Evolutionary conservation across 371 early-diverging fungal genomes (phyloP), one percentile per base, ranked within the genome.

Genomic region (Apophysomyces trapeziformis): DNA sequence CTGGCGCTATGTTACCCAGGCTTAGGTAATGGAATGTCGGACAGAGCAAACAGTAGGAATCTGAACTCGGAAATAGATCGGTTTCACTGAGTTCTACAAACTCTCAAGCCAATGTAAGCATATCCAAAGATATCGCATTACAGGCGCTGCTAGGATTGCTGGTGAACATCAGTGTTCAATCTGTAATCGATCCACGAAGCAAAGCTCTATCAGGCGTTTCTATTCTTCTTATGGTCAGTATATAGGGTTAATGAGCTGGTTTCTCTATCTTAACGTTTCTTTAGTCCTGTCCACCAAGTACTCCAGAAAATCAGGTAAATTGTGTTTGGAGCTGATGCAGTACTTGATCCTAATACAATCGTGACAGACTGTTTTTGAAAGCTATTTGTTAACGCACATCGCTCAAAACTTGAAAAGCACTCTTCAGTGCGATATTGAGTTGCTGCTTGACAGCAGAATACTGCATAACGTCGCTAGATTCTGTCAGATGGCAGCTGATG

Each of bases 401-500:
- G 68, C 82, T 0, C 82, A 85, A 61, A 83, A 74, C n/a, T 56
- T 90, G 38, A 87, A 90, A 65, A 83, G 70, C 44, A 69, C 74
- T 18, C 67, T 82, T 26, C 89, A 83, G 59, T 65, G 78, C 32
- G 83, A 76, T 38, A 75, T 62, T 60, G 72, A 71, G 44, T 16
- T 86, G 2, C 60, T 90, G 32, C 37, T 60, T 0, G 85, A 86
- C 58, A 71, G 73, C 13, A 75, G 82, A 5, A 70, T 86, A 0
- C 63, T 90, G 46, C 45, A 68, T 6, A 89, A 86, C 47, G 68
- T 89, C 1, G 74, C 82, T 5, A 87, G 84, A 67, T 89, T 89
- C 66, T 69, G 82, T 8, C 87, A 87, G 67, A 38, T 88, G 11
- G 74, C 88, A n/a, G 89, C 91, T 7, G 93, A 93, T 70, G 72